Evolutionary conservation across 2,329 filamentous ascomycete species (phyloP).

Genomic region (Bertia moriformis): DNA sequence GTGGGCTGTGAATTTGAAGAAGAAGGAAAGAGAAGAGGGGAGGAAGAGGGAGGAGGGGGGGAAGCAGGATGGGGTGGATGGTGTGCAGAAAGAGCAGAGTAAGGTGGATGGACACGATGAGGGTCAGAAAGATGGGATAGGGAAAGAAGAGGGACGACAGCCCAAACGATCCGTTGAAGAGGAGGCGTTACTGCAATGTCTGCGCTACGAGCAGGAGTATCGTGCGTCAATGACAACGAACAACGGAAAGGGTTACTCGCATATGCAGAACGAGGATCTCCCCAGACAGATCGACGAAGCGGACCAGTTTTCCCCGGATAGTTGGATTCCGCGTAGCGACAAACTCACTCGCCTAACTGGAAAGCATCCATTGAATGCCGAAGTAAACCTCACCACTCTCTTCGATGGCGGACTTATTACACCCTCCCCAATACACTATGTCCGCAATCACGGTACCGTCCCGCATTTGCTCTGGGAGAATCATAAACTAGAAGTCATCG

Average conservation of each 20-base stretch:
- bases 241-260: neutral
- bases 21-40: neutral
- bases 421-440: constrained; percentile 32
- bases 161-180: neutral
- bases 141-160: constrained; percentile 3
- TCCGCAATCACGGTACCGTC: constrained; percentile 36
- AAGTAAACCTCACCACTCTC: constrained; percentile 65
- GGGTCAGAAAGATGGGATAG: constrained; percentile 8
- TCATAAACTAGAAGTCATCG: constrained; percentile 27
- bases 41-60: neutral
- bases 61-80: constrained; percentile 8
- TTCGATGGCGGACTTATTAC: constrained; percentile 65
- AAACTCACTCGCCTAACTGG: constrained; percentile 77
- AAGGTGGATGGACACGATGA: constrained; percentile 7
- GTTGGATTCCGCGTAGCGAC: constrained; percentile 65
- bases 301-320: constrained; percentile 56
- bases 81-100: constrained; percentile 4
- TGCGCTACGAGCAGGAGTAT: neutral
- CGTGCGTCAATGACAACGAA: neutral
- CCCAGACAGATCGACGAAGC: neutral
- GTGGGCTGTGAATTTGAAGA: neutral
- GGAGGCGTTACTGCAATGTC: neutral
- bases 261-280: neutral
- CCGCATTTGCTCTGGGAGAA: constrained; percentile 37
- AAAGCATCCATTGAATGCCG: constrained; percentile 80